Percentiles rank a stretch among this genome's conserved stretches.
Evolutionary conservation across 192 early-diverging fungal genomes (phyloP).

Genomic region (Coemansia sp.): DNA sequence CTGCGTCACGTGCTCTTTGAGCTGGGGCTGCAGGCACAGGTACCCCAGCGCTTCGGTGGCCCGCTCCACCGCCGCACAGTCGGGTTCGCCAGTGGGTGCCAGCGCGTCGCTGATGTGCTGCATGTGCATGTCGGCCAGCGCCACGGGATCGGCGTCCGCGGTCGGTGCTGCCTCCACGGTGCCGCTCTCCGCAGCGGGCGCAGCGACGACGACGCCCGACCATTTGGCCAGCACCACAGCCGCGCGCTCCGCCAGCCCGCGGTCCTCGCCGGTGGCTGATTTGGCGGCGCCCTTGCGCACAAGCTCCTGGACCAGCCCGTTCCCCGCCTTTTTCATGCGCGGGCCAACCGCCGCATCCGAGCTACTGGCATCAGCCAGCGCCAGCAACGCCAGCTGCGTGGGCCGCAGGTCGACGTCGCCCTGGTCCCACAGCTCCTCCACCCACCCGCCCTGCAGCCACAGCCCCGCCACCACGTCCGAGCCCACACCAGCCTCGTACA

Average conservation of each 20-base stretch:
- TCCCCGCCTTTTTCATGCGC: constrained; percentile 62
- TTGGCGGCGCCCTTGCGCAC: constrained; percentile 48
- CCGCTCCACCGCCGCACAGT: constrained; percentile 41
- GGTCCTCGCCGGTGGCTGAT: constrained; percentile 25
- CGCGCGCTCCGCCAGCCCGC: constrained; percentile 57
- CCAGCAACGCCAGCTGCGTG: constrained; percentile 64
- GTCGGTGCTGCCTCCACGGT: constrained; percentile 4
- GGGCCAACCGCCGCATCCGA: constrained; percentile 60
- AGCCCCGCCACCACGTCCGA: constrained; percentile 56
- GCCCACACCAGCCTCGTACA: constrained; percentile 68
- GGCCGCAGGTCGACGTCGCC: constrained; percentile 70
- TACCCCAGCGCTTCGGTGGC: constrained; percentile 85
- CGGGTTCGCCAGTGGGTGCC: constrained; percentile 22
- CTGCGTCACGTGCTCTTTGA: constrained; percentile 69
- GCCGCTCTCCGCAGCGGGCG: constrained; percentile 7
- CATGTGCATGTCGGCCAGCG: constrained; percentile 42
- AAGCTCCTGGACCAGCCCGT: constrained; percentile 59
- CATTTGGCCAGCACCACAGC: constrained; percentile 67
- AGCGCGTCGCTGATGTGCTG: constrained; percentile 17
- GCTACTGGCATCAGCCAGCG: constrained; percentile 42
- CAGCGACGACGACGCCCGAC: constrained; percentile 40
- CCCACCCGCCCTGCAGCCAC: constrained; percentile 60
- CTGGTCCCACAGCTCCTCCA: constrained; percentile 77
- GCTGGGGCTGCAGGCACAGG: constrained; percentile 62
- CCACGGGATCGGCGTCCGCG: constrained; percentile 20